phyloP scores from a whole-genome alignment of 345 rosid species.

The Triadica sebifera region DNA sequence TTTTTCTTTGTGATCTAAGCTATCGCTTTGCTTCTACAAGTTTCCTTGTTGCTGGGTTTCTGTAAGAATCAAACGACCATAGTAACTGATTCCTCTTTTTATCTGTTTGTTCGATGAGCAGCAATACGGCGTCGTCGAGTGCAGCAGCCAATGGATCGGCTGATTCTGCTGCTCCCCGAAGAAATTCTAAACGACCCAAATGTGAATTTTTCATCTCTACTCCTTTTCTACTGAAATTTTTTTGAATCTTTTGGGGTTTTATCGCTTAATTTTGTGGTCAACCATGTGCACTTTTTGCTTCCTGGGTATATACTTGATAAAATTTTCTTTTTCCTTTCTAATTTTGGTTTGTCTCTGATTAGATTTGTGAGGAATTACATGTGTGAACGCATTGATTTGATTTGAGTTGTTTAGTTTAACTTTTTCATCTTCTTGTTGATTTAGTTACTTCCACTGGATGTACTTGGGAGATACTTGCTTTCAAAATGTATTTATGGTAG shows the following conservation, averaged over 20 bases:
- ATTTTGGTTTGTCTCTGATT: neutral
- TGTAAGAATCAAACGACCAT: neutral
- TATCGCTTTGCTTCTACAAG: neutral
- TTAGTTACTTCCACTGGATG: neutral
- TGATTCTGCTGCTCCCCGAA: slow-evolving; percentile 68
- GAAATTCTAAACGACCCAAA: slow-evolving; percentile 91
- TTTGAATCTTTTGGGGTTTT: neutral
- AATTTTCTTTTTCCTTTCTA: neutral
- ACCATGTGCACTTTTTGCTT: too few species aligned
- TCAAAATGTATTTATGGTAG: neutral
- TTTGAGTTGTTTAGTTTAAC: neutral
- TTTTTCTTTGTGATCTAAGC: neutral
- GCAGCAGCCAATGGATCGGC: slow-evolving; percentile 66
- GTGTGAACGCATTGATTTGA: neutral
- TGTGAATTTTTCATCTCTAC: slow-evolving; percentile 40
- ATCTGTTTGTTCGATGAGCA: slow-evolving; percentile 22
- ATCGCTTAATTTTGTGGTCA: neutral
- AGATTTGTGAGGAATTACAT: neutral
- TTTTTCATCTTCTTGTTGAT: neutral
- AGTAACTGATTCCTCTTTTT: neutral
- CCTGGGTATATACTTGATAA: too few species aligned
- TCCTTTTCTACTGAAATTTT: neutral
- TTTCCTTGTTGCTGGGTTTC: neutral
- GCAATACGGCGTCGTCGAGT: slow-evolving; percentile 60
- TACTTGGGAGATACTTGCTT: neutral